A percentile compares a stretch with the other conserved stretches of the same genome.
phyloP scores from a whole-genome alignment of 176 grass and related monocot species.

The Avena sativa region DNA sequence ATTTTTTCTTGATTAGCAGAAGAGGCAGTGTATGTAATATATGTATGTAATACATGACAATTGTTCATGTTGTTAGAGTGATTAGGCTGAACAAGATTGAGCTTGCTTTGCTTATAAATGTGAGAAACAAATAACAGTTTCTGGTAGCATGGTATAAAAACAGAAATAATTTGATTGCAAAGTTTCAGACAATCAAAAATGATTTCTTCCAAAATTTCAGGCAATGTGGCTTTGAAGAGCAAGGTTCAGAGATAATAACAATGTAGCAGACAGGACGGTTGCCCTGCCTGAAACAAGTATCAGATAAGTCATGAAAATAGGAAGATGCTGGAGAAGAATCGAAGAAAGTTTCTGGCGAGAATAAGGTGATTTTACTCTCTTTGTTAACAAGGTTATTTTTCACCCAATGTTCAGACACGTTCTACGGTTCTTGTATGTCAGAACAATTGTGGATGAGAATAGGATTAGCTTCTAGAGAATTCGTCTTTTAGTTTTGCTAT shows the following conservation, averaged over 20 bases:
- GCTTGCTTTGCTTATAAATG: neutral
- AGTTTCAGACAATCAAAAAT: no score
- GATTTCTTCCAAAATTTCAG: no score
- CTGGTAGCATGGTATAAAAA: no score
- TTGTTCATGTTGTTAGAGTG: neutral
- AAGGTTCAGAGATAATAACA: no score
- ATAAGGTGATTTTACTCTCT: neutral
- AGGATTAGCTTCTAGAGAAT: neutral
- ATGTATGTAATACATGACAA: slow-evolving; percentile 3
- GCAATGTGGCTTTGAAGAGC: no score
- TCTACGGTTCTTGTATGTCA: neutral
- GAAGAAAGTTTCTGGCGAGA: neutral
- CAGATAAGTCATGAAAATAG: no score
- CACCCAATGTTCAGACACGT: neutral
- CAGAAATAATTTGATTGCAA: no score
- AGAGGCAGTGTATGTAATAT: neutral
- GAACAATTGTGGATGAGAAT: neutral
- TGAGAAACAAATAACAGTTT: no score
- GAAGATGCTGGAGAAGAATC: no score
- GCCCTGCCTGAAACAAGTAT: no score
- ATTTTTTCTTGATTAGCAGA: neutral
- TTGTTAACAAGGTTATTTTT: neutral
- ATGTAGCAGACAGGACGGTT: no score
- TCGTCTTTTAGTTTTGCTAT: neutral
- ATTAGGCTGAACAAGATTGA: neutral